Base-by-base conservation (phyloP, 306 rosid genomes). In the Mimosa bimucronata region DNA sequence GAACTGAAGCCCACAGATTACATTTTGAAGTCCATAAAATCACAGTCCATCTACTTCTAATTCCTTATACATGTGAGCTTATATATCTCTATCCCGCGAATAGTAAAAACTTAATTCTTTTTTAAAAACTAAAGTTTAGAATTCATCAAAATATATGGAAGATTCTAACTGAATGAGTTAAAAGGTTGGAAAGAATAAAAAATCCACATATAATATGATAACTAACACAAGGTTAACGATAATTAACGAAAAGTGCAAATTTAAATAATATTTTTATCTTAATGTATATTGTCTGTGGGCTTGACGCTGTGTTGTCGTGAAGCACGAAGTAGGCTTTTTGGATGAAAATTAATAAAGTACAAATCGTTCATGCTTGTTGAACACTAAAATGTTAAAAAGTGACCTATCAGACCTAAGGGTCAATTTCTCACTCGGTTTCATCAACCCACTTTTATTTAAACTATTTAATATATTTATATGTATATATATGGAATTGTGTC, bases 341-440 rank as follows among this genome's bases (percentile, higher is more conserved):
- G 2, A 29, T 16, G 28, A 34, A 34, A 34, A 34, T 34, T 5
- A 12, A 2, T 3, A 29, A 62, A 28, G 12, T 10, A 10, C 14
- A 14, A 2, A 12, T 15, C 2, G 48, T 44, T 19, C 58, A 15
- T 70, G 2, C 12, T 25, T 11, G 50, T 3, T 42, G 23, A 50
- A 18, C 9, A 67, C 38, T 34, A 34, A 6, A 34, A 34, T 6
- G 48, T 2, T 2, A 1, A 9, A 42, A 42, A 42, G 48, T 1
- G 48, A 10, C 12, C 14, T 12, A 10, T 10, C 48, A 42, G 1
- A 9, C 3, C 12, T 12, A 7, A 7, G 10, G 60, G 61, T 53
- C 62, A 55, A n/a, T 46, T 6, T 44, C 78, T 23, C 28, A 41
- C 71, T 45, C 79, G 40, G 79, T 25, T 75, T 60, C 71, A 26